Base-by-base conservation (phyloP, 257 asterid species). In the Coffea eugenioides region DNA sequence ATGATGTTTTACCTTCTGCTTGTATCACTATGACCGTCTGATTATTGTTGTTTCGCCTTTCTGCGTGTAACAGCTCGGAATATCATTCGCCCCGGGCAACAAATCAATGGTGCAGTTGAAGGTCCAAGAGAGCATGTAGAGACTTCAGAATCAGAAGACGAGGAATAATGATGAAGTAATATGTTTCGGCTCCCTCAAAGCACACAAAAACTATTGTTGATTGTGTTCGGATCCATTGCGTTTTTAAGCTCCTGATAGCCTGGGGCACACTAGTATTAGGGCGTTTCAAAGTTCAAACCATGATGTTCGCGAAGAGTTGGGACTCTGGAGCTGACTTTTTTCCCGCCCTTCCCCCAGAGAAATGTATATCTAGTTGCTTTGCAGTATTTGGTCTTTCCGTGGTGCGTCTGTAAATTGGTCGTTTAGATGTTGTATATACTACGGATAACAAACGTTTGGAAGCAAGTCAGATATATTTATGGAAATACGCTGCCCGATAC, bases 121-220 rank as follows among this genome's bases (percentile, higher is more conserved):
- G 92, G 88, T 52, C 88, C 85, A 75, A 12, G 74, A 12, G 76
- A 7, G 11, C 72, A 51, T 64, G 73, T n/a, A 27, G 89, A 87
- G 82, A 85, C 87, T 83, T 88, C 97, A 56, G 95, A 87, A 65
- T 86, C 92, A n/a, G 94, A 88, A 13, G 82, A 82, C 57, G 93
- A 85, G 23, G 92, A 86, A 54, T 31, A 34, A 39, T 3, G 18
- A 62, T 8, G 71, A 75, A 16, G 67, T 11, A 52, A 1, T 54
- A 1, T 54, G 15, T 49, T 20, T 21, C 15, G 12, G 34, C 39
- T 21, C 21, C 46, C 14, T 11, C 15, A 23, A 43, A 23, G 25
- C 14, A 9, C 21, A 5, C 9, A 25, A 41, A 41, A 23, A 8
- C 23, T 34, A 11, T 45, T 6, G 18, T 62, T 14, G 14, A 8